These are phyloP conservation scores for Adansonia gregorii DNA, from an alignment of 441 rosid genomes.

Conservation along the genomic window DNA sequence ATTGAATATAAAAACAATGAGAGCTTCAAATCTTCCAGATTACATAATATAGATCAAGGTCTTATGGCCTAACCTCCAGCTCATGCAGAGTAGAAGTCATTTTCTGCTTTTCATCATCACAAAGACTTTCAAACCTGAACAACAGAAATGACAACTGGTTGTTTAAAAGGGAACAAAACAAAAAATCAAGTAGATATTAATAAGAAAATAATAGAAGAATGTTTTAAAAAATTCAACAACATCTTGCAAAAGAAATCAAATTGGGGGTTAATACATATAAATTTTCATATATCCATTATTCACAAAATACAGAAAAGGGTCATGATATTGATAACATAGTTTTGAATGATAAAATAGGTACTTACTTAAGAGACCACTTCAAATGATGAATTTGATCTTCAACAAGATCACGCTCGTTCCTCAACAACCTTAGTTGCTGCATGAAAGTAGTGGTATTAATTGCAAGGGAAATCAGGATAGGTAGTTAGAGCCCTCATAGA, in stretches of 20 bases:
- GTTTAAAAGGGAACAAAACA: background rate
- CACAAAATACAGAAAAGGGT: background rate
- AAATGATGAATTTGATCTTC: constrained; percentile 88
- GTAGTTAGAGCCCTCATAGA: constrained; percentile 9
- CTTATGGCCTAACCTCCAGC: constrained; percentile 57
- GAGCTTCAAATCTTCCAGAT: constrained; percentile 20
- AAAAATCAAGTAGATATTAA: constrained; percentile 6
- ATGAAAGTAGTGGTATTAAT: constrained; percentile 26
- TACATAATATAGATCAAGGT: background rate
- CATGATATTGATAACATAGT: background rate
- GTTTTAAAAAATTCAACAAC: background rate
- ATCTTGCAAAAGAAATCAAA: background rate
- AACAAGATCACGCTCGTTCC: constrained; percentile 80
- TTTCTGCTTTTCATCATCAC: constrained; percentile 50
- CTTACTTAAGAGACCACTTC: constrained; percentile 85
- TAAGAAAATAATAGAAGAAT: background rate
- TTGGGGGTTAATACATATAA: background rate
- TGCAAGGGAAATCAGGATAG: background rate
- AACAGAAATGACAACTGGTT: background rate
- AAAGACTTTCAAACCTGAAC: constrained; percentile 60
- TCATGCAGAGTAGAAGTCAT: constrained; percentile 44
- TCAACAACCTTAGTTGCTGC: constrained; percentile 79
- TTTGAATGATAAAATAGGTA: constrained; percentile 21
- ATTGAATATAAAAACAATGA: background rate
- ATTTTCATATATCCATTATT: background rate